Percentiles rank a stretch among this genome's conserved stretches.
phyloP scores from a whole-genome alignment of 106 monocot genomes.

The Platanthera zijinensis region DNA sequence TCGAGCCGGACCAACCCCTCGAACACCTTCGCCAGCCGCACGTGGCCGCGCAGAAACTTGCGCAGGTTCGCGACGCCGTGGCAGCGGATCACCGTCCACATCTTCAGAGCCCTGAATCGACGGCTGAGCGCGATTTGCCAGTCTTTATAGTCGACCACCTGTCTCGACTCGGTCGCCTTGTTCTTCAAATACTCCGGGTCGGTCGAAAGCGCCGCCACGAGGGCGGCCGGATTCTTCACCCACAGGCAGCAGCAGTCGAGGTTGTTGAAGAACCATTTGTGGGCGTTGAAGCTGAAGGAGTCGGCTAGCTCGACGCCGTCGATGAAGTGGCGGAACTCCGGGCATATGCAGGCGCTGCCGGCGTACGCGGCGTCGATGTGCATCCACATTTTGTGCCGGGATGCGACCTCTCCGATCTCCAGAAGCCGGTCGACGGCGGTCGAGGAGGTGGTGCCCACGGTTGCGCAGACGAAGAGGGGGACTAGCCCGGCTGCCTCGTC shows the following conservation, averaged over 20 bases:
- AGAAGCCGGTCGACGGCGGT: slow-evolving; percentile 22
- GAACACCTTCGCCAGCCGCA: slow-evolving; percentile 41
- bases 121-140: slow-evolving; percentile 55
- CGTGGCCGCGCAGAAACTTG: slow-evolving; percentile 24
- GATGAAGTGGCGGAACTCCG: slow-evolving; percentile 24
- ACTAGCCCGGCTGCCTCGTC: slow-evolving; percentile 20
- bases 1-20: slow-evolving; percentile 32
- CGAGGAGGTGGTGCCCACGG: slow-evolving; percentile 31
- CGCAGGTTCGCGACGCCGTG: slow-evolving; percentile 34
- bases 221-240: slow-evolving; percentile 12
- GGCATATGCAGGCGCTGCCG: slow-evolving; percentile 24
- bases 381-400: slow-evolving; percentile 15
- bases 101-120: slow-evolving; percentile 33
- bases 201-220: slow-evolving; percentile 14
- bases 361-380: slow-evolving; percentile 29
- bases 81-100: slow-evolving; percentile 45
- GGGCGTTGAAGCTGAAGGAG: slow-evolving; percentile 29
- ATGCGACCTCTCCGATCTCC: slow-evolving; percentile 6
- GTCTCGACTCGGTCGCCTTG: slow-evolving; percentile 31
- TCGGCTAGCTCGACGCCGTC: slow-evolving; percentile 20
- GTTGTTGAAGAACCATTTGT: slow-evolving; percentile 33
- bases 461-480: slow-evolving; percentile 32
- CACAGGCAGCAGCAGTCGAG: slow-evolving; percentile 29
- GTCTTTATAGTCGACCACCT: slow-evolving; percentile 57
- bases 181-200: slow-evolving; percentile 52